These are phyloP conservation scores for Aspergillus clavatus DNA, from an alignment of 2,329 filamentous ascomycete genomes.

Conservation along the genomic window DNA sequence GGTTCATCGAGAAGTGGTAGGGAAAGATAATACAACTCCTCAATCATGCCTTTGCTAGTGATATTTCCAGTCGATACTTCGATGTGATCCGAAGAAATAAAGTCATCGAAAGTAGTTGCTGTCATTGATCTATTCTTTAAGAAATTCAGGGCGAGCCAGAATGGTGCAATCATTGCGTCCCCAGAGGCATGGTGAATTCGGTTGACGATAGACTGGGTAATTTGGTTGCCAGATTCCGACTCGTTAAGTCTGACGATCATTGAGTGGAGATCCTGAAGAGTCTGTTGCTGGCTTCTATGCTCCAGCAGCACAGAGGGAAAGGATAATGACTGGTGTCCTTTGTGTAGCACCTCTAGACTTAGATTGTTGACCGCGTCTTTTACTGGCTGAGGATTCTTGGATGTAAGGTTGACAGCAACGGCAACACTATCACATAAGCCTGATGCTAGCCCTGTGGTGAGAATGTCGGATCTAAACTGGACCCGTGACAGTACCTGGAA, in stretches of 20 bases:
- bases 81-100: conserved; percentile 54
- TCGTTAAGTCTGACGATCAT: conserved; percentile 53
- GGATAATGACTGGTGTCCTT: conserved; percentile 19
- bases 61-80: conserved; percentile 24
- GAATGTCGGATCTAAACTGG: conserved; percentile 43
- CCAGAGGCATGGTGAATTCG: conserved; percentile 56
- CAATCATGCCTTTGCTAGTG: conserved; percentile 35
- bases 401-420: conserved; percentile 39
- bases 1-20: conserved; percentile 38
- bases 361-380: conserved; percentile 17
- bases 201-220: conserved; percentile 63
- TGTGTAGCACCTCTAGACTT: conserved; percentile 25
- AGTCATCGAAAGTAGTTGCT: conserved; percentile 57
- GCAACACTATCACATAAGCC: conserved; percentile 71
- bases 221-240: conserved; percentile 41
- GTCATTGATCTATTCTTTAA: conserved; percentile 54
- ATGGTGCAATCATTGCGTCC: conserved; percentile 61
- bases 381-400: conserved; percentile 28
- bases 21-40: conserved; percentile 43
- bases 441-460: conserved; percentile 32
- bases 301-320: conserved; percentile 61
- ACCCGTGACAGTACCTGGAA: conserved; percentile 62
- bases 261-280: conserved; percentile 57
- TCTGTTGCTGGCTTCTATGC: conserved; percentile 62
- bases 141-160: conserved; percentile 75